Evolutionary conservation across 2,329 filamentous ascomycete species (phyloP), one percentile per base, ranked within the genome.

Genomic region (Colletotrichum magnum): DNA sequence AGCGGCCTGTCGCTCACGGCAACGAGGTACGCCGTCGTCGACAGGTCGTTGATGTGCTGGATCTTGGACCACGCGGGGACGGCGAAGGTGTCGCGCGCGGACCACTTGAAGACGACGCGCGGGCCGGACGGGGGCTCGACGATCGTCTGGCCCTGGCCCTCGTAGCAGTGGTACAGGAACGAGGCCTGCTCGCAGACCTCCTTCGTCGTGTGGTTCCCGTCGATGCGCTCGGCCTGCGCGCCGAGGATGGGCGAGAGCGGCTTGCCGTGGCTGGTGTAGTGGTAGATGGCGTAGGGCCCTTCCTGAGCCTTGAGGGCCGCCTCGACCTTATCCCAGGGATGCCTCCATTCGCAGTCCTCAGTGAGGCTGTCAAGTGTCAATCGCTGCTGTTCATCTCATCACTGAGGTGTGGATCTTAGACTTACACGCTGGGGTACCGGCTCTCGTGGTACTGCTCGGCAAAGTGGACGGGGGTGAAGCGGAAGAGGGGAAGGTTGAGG

Each of bases 401-500:
- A n/a, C n/a, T n/a, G n/a, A n/a, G n/a, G n/a, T n/a, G n/a, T n/a
- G n/a, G n/a, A n/a, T n/a, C n/a, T n/a, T n/a, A n/a, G n/a, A n/a
- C 77, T 72, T 68, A 80, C 73, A 80, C 76, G 58, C 84, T 85
- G 0, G 87, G 86, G 66, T 88, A 88, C 16, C 86, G 75, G 0
- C 79, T 74, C 26, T 84, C 74, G 5, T 78, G 71, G 60, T 83
- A 89, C 58, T 86, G 82, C 75, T 89, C 81, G 2, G 86, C 85
- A 71, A 89, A 89, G 72, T 89, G 83, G 0, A 87, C 84, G 0
- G 84, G 85, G 3, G 84, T 83, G 69, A 84, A 83, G 1, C 79
- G 77, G 73, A 87, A 89, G 3, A 82, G 77, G 0, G 87, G 87
- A 2, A 89, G 74, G 75, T 89, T 85, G 1, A 90, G 75, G 4